Evolutionary conservation across 2,329 filamentous ascomycete genomes (phyloP), one percentile per base, ranked within the genome.

Genomic region (Aspergillus costaricaensis): DNA sequence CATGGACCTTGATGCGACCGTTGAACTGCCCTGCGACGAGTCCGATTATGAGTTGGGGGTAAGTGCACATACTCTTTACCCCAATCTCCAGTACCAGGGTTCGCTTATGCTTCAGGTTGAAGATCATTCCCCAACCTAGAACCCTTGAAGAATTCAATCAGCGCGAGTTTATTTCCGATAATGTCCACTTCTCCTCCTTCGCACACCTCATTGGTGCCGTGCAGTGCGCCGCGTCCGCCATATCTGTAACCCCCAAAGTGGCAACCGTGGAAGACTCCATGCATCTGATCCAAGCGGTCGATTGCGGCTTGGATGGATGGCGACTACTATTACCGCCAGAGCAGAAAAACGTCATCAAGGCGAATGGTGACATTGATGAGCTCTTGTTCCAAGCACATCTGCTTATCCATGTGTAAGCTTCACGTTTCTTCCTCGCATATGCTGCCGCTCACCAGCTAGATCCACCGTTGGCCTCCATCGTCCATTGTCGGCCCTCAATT

Each of bases 321-420:
- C 51, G 72, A 1, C 69, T 78, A 23, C 61, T 79, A 8, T 63
- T 80, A 3, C 78, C 78, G 0, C 65, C 74, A 23, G 57, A 65
- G 3, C 70, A 70, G 10, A 71, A 70, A 17, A 66, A 73, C 12
- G 65, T 78, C 36, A 74, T 80, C 70, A 67, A 23, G 14, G 69
- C 56, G 52, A 62, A 36, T 9, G 67, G 68, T 2, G 55, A 71
- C 63, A 54, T 74, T 5, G 73, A 76, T 59, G 72, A 74, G 75
- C 89, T 96, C 82, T 87, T 96, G 73, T 96, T 96, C 76, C 91
- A 95, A 74, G 92, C 91, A 0, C 87, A 92, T 65, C 89, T 94
- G 83, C 89, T 95, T 67, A 82, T 83, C 44, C 76, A 83, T 43
- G 69, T 70, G 72, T 75, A 68, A 64, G 69, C 15, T 21, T 9